Evolutionary conservation across 768 basidiomycete genomes (phyloP).

Genomic region (Xerocomellus intermedius): DNA sequence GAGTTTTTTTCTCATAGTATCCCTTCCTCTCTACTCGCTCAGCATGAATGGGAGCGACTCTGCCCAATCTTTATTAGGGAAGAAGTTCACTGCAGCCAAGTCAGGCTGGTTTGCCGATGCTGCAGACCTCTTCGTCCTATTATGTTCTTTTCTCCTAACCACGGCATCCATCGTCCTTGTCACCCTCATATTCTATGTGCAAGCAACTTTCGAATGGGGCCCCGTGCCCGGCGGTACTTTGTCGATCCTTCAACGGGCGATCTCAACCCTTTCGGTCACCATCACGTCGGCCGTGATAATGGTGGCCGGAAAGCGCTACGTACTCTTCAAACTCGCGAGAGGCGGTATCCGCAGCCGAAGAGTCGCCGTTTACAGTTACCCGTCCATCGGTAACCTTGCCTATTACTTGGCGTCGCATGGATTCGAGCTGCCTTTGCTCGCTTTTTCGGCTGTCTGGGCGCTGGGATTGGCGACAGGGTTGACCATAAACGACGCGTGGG

Average conservation of each 20-base stretch:
- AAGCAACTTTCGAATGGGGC: neutral
- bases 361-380: slow-evolving; percentile 11
- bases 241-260: slow-evolving; percentile 6
- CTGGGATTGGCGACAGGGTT: slow-evolving; percentile 12
- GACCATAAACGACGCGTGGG: slow-evolving; percentile 11
- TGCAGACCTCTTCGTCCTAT: slow-evolving; percentile 5
- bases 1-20: neutral
- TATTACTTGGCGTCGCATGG: slow-evolving; percentile 1
- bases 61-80: neutral
- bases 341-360: slow-evolving; percentile 12
- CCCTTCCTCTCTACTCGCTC: neutral
- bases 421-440: slow-evolving; percentile 10
- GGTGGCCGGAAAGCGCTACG: slow-evolving; percentile 16
- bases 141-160: slow-evolving; percentile 2
- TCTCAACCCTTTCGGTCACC: slow-evolving; percentile 10
- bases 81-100: neutral
- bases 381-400: slow-evolving; percentile 12
- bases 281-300: slow-evolving; percentile 17
- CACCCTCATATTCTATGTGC: slow-evolving; percentile 4
- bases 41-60: neutral
- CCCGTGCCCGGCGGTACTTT: neutral
- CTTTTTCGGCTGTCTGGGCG: slow-evolving; percentile 8
- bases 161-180: slow-evolving; percentile 3
- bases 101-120: slow-evolving; percentile 1
- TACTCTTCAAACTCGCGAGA: slow-evolving; percentile 10